phyloP scores from a whole-genome alignment of 148 eudicot genomes.

The Rhododendron kiyosumense region DNA sequence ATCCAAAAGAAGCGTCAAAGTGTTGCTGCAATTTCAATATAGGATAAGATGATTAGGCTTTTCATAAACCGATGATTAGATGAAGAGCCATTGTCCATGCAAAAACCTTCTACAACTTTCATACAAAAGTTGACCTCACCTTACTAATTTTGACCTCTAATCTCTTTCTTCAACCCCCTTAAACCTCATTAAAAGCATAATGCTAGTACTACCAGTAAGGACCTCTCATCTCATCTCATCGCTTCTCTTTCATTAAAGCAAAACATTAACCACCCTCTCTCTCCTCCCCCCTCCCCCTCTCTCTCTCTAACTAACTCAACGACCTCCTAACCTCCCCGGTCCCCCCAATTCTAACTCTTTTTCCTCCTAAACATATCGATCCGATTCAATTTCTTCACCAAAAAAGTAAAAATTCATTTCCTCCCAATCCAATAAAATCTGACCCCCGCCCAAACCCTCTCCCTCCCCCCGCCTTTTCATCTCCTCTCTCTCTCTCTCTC shows the following conservation, averaged over 20 bases:
- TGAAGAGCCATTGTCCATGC: background rate
- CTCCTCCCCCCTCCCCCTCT: background rate
- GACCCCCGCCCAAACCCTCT: background rate
- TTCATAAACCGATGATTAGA: background rate
- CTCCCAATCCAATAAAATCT: background rate
- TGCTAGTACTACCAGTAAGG: background rate
- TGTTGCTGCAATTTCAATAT: background rate
- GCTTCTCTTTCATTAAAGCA: background rate
- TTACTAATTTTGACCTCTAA: background rate
- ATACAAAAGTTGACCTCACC: no score
- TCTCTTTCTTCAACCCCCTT: background rate
- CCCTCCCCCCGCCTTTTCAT: background rate
- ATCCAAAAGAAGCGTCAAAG: background rate
- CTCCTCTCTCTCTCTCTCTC: background rate
- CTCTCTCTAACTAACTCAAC: slow-evolving; percentile 11
- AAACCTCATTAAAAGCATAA: background rate
- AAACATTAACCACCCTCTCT: background rate
- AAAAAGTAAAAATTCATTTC: background rate
- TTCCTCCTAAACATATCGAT: background rate
- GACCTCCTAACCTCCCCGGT: background rate
- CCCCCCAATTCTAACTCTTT: background rate
- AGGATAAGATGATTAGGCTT: background rate
- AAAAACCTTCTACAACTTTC: background rate
- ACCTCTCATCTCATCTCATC: slow-evolving; percentile 4
- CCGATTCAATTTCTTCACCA: background rate